phyloP scores from a whole-genome alignment of 2,329 filamentous ascomycete species.

The Colletotrichum sp. region DNA sequence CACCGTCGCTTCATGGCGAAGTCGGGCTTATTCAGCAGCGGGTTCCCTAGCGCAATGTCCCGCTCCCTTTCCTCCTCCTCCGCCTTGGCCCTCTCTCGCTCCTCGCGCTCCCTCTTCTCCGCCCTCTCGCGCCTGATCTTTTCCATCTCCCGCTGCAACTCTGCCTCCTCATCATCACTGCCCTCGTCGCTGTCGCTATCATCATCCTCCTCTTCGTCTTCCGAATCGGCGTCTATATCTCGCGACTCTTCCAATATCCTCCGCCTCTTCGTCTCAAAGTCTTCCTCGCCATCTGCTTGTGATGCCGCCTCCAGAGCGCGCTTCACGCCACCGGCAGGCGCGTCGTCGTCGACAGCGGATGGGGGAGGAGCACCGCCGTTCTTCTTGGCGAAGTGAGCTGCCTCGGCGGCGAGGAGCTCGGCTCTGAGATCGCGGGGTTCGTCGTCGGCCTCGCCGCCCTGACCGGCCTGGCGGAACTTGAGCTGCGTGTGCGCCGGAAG shows the following conservation, averaged over 20 bases:
- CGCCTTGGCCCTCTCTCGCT: conserved; percentile 62
- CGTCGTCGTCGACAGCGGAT: conserved; percentile 48
- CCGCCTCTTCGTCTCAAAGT: conserved; percentile 81
- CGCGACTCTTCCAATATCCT: conserved; percentile 87
- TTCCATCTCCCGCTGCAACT: conserved; percentile 89
- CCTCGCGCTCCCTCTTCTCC: conserved; percentile 72
- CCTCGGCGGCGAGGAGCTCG: conserved; percentile 88
- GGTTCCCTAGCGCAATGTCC: conserved; percentile 92
- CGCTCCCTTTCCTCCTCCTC: conserved; percentile 85
- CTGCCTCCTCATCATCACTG: conserved; percentile 83
- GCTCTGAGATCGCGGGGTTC: conserved; percentile 79
- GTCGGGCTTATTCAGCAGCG: conserved; percentile 84
- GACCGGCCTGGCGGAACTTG: conserved; percentile 85
- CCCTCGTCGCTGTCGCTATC: conserved; percentile 63
- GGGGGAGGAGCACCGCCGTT: conserved; percentile 61
- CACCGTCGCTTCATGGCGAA: conserved; percentile 92
- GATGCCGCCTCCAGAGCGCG: conserved; percentile 63
- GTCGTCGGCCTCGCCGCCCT: conserved; percentile 81
- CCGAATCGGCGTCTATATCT: conserved; percentile 82
- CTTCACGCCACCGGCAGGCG: conserved; percentile 56
- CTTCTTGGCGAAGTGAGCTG: conserved; percentile 85
- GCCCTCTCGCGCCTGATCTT: conserved; percentile 90
- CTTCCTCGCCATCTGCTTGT: conserved; percentile 57
- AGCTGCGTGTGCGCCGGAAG: conserved; percentile 92
- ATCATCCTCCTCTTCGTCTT: conserved; percentile 62